These are phyloP conservation scores for Macrocybe sp. DNA, from an alignment of 1,284 basidiomycete genomes.

Conservation along the genomic window DNA sequence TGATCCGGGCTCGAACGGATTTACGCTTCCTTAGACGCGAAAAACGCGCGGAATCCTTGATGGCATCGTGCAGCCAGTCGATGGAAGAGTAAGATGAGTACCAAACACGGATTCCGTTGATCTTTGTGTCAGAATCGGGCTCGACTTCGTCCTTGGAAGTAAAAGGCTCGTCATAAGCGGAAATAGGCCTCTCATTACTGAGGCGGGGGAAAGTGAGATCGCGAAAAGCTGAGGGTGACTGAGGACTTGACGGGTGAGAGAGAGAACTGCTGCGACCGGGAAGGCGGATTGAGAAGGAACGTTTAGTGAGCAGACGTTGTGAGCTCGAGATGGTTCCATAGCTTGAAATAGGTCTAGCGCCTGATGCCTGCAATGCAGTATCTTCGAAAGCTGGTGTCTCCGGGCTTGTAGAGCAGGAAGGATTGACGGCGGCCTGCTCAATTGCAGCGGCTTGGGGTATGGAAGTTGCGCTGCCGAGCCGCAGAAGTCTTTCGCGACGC, in stretches of 20 bases:
- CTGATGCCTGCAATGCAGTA: no score
- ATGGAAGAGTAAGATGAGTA: constrained; percentile 82
- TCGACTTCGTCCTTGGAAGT: constrained; percentile 32
- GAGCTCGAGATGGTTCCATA: no score
- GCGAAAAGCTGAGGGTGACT: constrained; percentile 23
- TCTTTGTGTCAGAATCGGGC: constrained; percentile 55
- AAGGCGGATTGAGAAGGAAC: constrained; percentile 23
- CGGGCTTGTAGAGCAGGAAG: constrained; percentile 1
- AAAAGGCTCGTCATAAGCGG: constrained; percentile 65
- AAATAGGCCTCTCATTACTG: constrained; percentile 52
- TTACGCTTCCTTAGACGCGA: constrained; percentile 62
- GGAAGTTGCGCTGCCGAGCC: constrained; percentile 37
- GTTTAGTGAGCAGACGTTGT: constrained; percentile 17
- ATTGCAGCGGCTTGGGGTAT: constrained; percentile 3
- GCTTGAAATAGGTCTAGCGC: no score
- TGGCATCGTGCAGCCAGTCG: constrained; percentile 92
- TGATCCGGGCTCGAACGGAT: constrained; percentile 67
- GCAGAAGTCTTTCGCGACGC: constrained; percentile 48
- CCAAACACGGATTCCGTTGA: constrained; percentile 90
- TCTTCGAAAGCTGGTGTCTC: constrained; percentile 3
- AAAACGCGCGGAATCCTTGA: constrained; percentile 84
- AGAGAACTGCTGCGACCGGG: constrained; percentile 28
- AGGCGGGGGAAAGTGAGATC: no score
- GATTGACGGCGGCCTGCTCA: constrained; percentile 13
- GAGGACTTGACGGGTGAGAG: constrained; percentile 28